These are phyloP conservation scores for Boletus sp. DNA, from an alignment of 768 basidiomycete species.

Conservation along the genomic window DNA sequence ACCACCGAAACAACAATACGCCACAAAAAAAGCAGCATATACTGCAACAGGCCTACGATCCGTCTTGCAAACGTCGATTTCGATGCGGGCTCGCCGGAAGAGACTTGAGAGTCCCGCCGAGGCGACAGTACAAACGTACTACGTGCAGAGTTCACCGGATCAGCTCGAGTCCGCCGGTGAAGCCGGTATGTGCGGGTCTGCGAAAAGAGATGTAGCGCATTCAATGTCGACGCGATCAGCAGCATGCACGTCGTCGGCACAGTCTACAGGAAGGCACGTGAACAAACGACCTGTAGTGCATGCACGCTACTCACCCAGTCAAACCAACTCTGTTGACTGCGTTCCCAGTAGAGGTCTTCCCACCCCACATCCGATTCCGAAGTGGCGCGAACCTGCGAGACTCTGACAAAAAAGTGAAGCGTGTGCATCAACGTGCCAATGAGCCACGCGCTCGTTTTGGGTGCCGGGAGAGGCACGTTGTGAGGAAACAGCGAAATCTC, in stretches of 20 bases:
- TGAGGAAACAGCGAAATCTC: constrained; percentile 81
- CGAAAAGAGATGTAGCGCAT: constrained; percentile 66
- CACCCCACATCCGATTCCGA: constrained; percentile 71
- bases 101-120: constrained; percentile 17
- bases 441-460: constrained; percentile 63
- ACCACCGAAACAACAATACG: constrained; percentile 52
- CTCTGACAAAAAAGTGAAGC: constrained; percentile 62
- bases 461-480: constrained; percentile 70
- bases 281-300: constrained; percentile 11
- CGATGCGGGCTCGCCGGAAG: constrained; percentile 36
- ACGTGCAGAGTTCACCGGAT: constrained; percentile 69
- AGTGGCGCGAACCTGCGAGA: constrained; percentile 53
- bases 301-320: constrained; percentile 61
- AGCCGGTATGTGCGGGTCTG: constrained; percentile 70
- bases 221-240: constrained; percentile 52
- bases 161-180: constrained; percentile 47
- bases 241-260: constrained; percentile 60
- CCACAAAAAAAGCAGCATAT: constrained; percentile 44
- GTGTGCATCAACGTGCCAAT: constrained; percentile 66
- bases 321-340: constrained; percentile 65
- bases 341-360: constrained; percentile 76
- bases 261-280: constrained; percentile 44
- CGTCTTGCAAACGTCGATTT: constrained; percentile 48
- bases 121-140: constrained; percentile 60
- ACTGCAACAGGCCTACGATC: constrained; percentile 28